Evolutionary conservation across 345 rosid genomes (phyloP).

Genomic region (Jatropha curcas): DNA sequence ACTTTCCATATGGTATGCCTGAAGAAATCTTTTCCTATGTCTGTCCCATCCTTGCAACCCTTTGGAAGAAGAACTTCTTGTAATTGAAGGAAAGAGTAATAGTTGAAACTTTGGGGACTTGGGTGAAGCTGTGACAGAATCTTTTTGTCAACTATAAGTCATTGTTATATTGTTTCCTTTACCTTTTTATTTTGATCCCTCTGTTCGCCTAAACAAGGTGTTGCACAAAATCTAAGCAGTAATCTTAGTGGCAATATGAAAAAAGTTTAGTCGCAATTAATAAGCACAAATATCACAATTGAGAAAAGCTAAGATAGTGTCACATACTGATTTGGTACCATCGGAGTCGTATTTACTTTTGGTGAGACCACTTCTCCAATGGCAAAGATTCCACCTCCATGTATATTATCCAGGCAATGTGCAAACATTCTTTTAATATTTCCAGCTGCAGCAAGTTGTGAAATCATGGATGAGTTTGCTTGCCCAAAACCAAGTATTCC

Average conservation of each 20-base stretch:
- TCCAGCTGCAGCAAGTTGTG: constrained; percentile 76
- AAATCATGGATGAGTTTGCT: constrained; percentile 72
- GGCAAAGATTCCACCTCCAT: constrained; percentile 89
- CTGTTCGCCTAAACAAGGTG: background rate
- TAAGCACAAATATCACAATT: background rate
- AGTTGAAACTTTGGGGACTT: background rate
- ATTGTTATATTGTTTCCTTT: background rate
- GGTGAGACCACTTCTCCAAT: constrained; percentile 75
- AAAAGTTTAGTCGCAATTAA: background rate
- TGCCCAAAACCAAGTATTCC: constrained; percentile 95
- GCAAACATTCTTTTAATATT: constrained; percentile 62
- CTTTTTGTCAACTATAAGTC: background rate
- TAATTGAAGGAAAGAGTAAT: background rate
- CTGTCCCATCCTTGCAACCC: background rate
- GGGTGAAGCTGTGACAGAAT: background rate
- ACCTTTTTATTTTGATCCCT: background rate
- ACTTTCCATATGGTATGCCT: too few species aligned
- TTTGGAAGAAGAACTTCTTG: background rate
- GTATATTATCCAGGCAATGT: constrained; percentile 72
- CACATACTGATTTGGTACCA: constrained; percentile 76
- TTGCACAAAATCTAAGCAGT: background rate
- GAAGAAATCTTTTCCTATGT: too few species aligned
- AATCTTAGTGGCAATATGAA: background rate
- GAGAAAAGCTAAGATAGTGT: constrained; percentile 26
- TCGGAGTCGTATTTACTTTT: constrained; percentile 61